phyloP scores from a whole-genome alignment of 306 rosid species.

The Cicer cuneatum region DNA sequence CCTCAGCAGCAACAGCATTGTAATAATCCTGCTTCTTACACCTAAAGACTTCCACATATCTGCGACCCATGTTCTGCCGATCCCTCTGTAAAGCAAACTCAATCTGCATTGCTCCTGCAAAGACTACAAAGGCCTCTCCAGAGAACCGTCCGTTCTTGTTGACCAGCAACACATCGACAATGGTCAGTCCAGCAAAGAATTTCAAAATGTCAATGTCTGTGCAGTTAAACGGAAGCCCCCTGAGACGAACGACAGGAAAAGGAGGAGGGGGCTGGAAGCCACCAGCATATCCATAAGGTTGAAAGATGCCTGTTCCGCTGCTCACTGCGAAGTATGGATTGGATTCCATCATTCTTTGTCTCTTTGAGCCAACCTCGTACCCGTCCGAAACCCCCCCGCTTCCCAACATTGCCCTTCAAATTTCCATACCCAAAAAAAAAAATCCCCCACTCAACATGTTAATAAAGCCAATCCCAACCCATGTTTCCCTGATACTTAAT shows the following conservation, averaged over 20 bases:
- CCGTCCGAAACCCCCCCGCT: slow-evolving; percentile 99
- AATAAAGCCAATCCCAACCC: slow-evolving; percentile 98
- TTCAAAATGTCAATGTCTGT: slow-evolving; percentile 90
- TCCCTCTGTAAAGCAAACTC: slow-evolving; percentile 92
- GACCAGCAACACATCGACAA: slow-evolving; percentile 93
- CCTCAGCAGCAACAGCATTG: slow-evolving; percentile 87
- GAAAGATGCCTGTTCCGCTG: slow-evolving; percentile 69
- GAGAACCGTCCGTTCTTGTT: slow-evolving; percentile 95
- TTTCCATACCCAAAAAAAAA: slow-evolving; percentile 79
- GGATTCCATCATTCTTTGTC: slow-evolving; percentile 99
- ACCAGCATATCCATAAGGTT: slow-evolving; percentile 53
- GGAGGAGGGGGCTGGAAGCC: slow-evolving; percentile 60
- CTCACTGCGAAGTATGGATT: slow-evolving; percentile 99
- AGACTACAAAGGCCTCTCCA: slow-evolving; percentile 95
- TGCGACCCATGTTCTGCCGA: slow-evolving; percentile 94
- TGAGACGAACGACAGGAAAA: slow-evolving; percentile 94
- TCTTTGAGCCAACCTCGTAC: slow-evolving; percentile 99
- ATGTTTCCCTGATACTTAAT: slow-evolving; percentile 71
- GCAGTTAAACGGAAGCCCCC: slow-evolving; percentile 99
- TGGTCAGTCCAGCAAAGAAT: slow-evolving; percentile 94
- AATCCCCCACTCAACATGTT: slow-evolving; percentile 98
- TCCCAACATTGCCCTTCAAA: slow-evolving; percentile 99
- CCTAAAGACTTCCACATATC: slow-evolving; percentile 94
- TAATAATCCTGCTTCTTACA: slow-evolving; percentile 97
- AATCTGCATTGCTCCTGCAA: slow-evolving; percentile 93